Evolutionary conservation across 441 rosid species (phyloP).

Genomic region (Gossypium aridum): DNA sequence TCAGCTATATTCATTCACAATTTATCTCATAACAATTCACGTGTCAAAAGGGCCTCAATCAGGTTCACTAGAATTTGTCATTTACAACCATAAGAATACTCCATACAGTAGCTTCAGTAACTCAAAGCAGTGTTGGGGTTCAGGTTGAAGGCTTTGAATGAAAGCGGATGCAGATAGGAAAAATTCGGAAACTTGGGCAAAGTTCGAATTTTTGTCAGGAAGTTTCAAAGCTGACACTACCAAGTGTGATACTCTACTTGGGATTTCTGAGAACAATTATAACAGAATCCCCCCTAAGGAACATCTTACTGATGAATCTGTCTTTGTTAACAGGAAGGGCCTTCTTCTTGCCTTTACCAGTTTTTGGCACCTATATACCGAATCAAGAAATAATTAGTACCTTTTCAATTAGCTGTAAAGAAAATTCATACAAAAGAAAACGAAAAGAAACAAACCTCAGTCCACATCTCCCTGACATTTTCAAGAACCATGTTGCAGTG

Average conservation of each 20-base stretch:
- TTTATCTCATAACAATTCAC: not conserved
- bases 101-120: not conserved
- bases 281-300: constrained; percentile 92
- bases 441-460: constrained; percentile 51
- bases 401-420: not conserved
- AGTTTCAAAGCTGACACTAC: not conserved
- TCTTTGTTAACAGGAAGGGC: constrained; percentile 88
- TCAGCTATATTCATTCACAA: not conserved
- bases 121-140: not conserved
- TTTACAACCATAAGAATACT: not conserved
- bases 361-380: constrained; percentile 61
- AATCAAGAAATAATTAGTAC: not conserved
- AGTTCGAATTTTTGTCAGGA: not conserved
- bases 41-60: not conserved
- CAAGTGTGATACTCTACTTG: constrained; percentile 27
- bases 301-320: constrained; percentile 92
- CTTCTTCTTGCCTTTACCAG: constrained; percentile 95
- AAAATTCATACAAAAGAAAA: not conserved
- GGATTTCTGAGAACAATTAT: constrained; percentile 93
- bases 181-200: not conserved
- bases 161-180: too few species aligned
- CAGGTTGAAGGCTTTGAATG: not conserved
- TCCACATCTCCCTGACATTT: constrained; percentile 96
- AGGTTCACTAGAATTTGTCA: not conserved
- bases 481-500: constrained; percentile 98